phyloP scores from a whole-genome alignment of 164 flowering plant genomes.

The Umbilicus rupestris region DNA sequence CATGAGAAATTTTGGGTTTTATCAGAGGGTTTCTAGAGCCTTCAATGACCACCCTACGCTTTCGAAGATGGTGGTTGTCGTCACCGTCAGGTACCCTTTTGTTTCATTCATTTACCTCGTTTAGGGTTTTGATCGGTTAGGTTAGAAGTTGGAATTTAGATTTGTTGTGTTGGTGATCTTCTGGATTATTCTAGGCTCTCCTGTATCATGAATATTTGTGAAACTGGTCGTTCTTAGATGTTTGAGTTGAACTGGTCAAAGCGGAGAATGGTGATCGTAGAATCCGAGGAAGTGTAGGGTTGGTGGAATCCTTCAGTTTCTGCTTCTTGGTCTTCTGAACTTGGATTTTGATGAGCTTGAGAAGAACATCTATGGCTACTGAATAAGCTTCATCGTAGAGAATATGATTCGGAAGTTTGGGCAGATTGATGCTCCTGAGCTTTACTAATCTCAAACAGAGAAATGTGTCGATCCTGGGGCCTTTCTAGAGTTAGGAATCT shows the following conservation, averaged over 20 bases:
- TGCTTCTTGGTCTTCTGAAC: too few relatives aligned
- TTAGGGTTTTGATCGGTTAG: neutral
- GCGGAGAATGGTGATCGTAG: too few relatives aligned
- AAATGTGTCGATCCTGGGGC: neutral
- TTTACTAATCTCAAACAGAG: too few relatives aligned
- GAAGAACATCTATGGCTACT: neutral
- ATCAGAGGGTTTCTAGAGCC: neutral
- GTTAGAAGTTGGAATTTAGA: neutral
- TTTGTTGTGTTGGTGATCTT: neutral
- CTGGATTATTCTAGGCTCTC: too few relatives aligned
- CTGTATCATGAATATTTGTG: neutral
- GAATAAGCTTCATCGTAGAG: neutral
- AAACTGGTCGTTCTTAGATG: neutral
- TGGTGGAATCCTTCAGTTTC: too few relatives aligned
- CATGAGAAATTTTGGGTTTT: constrained; percentile 3
- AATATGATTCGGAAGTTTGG: neutral
- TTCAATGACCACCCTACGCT: constrained; percentile 1
- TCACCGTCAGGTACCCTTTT: neutral
- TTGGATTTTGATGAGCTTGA: neutral
- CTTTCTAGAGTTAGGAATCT: too few relatives aligned
- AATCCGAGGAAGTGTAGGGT: too few relatives aligned
- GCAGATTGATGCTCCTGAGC: neutral
- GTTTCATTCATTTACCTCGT: neutral
- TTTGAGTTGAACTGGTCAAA: too few relatives aligned
- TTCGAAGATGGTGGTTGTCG: constrained; percentile 1